A percentile compares a stretch with the other conserved stretches of the same genome.
Conservation (phyloP, 2,329 filamentous ascomycete species). For the Pseudogymnoascus sp. region DNA sequence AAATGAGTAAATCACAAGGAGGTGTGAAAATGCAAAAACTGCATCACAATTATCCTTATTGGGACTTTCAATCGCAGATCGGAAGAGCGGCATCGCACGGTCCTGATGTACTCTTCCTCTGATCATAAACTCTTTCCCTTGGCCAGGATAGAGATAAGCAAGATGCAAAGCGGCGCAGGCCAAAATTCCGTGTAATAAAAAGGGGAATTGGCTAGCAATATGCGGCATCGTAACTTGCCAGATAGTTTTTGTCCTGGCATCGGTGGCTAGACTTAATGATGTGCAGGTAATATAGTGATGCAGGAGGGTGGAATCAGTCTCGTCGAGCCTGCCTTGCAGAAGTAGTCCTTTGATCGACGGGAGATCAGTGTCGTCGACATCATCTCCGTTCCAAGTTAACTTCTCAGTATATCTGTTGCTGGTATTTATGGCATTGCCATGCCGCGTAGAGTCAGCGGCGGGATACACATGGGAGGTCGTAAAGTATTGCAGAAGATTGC, state of each 20-base stretch:
- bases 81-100: slow-evolving; percentile 14
- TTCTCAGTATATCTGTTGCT: neutral
- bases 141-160: slow-evolving; percentile 12
- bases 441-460: neutral
- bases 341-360: neutral
- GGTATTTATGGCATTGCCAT: slow-evolving; percentile 7
- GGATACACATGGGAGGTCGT: slow-evolving; percentile 10
- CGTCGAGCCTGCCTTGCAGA: slow-evolving; percentile 5
- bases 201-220: slow-evolving; percentile 28
- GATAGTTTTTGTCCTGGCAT: slow-evolving; percentile 14
- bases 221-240: slow-evolving; percentile 30
- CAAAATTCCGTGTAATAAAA: slow-evolving; percentile 34
- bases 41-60: slow-evolving; percentile 14
- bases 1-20: slow-evolving; percentile 17
- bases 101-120: slow-evolving; percentile 13
- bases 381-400: neutral
- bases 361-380: neutral
- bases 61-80: slow-evolving; percentile 10
- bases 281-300: slow-evolving; percentile 20
- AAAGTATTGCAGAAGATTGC: slow-evolving; percentile 25
- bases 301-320: slow-evolving; percentile 13
- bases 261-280: slow-evolving; percentile 15
- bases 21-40: slow-evolving; percentile 14
- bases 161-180: slow-evolving; percentile 27
- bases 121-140: slow-evolving; percentile 9